Evolutionary conservation across 1,284 basidiomycete species (phyloP), one percentile per base, ranked within the genome.

Genomic region (Golubevia pallescens): DNA sequence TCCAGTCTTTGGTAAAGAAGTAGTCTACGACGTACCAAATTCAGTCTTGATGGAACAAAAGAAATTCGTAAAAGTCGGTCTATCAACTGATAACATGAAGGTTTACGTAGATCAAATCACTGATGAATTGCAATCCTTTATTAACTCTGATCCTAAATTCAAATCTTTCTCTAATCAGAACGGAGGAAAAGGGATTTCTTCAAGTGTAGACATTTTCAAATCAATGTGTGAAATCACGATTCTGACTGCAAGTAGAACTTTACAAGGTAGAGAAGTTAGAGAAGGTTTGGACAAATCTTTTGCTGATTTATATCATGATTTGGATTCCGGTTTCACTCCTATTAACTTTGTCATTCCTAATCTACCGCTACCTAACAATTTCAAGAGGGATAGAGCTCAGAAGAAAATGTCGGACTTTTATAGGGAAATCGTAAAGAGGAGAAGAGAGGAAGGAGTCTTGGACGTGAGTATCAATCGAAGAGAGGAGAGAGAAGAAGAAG

Each of bases 11-110:
- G 97, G 97, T 63, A 95, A 95, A 84, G 95, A 94, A 62, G 97
- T 99, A 57, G 96, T 98, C 3, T 99, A 99, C 86, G 96, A 98
- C 83, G 92, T 94, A 65, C 96, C 97, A 34, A 99, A 99, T 86
- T 92, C 95, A 64, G 89, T 94, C 61, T 91, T 99, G 86, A 99
- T 99, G 96, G 95, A 99, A 85, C 97, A 99, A 87, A 99, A 99
- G 89, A 93, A 93, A 86, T 97, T 99, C 75, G 88, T 88, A 71
- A 87, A 87, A 62, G 57, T 94, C 74, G 95, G 96, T 54, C 90
- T 99, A 7, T 93, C 94, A 6, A 90, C 90, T 20, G 96, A 99
- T 38, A 96, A 97, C 85, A 92, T 99, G 87, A 90, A 92, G 51
- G 89, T 90, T 54, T 99, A 99, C 82, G 92, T 97, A 48, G 90